Evolutionary conservation across 208 protist genomes (phyloP).

Genomic region (Crithidia acanthocephali): DNA sequence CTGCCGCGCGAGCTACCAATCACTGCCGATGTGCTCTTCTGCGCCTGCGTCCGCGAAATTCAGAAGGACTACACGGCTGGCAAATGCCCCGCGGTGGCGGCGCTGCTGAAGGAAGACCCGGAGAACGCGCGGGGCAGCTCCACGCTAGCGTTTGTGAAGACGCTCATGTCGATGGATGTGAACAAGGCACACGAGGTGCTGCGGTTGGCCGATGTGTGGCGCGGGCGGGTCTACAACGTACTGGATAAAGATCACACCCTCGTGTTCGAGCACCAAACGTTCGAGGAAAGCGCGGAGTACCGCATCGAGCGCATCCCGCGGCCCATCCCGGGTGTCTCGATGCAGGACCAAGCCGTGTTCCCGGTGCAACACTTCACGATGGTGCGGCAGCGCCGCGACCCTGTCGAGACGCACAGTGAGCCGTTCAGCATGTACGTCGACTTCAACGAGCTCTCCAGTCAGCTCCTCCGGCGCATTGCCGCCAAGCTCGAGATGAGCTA

Average conservation of each 20-base stretch:
- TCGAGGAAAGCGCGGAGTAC: conserved; percentile 91
- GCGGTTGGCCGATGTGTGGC: conserved; percentile 88
- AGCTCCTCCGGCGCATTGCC: conserved; percentile 70
- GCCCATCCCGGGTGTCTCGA: conserved; percentile 50
- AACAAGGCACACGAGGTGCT: conserved; percentile 68
- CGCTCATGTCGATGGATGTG: conserved; percentile 43
- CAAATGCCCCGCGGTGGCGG: conserved; percentile 7
- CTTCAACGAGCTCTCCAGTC: conserved; percentile 55
- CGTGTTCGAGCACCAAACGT: conserved; percentile 74
- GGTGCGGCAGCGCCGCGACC: conserved; percentile 60
- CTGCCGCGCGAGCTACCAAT: conserved; percentile 72
- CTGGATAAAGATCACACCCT: conserved; percentile 72
- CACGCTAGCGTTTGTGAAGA: conserved; percentile 34
- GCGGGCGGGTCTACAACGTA: conserved; percentile 84
- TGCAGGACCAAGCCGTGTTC: conserved; percentile 60
- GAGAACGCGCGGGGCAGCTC: conserved; percentile 19
- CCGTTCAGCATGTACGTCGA: conserved; percentile 85
- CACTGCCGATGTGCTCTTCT: conserved; percentile 67
- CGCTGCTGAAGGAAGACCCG: conserved; percentile 25
- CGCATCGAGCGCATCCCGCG: conserved; percentile 77
- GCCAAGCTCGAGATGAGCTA: conserved; percentile 73
- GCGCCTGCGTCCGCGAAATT: conserved; percentile 66
- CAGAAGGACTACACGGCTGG: conserved; percentile 41
- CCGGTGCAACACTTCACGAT: conserved; percentile 86
- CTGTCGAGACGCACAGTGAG: conserved; percentile 82